These are phyloP conservation scores for Bipolaris bicolor DNA, from an alignment of 2,329 filamentous ascomycete species.

Conservation along the genomic window DNA sequence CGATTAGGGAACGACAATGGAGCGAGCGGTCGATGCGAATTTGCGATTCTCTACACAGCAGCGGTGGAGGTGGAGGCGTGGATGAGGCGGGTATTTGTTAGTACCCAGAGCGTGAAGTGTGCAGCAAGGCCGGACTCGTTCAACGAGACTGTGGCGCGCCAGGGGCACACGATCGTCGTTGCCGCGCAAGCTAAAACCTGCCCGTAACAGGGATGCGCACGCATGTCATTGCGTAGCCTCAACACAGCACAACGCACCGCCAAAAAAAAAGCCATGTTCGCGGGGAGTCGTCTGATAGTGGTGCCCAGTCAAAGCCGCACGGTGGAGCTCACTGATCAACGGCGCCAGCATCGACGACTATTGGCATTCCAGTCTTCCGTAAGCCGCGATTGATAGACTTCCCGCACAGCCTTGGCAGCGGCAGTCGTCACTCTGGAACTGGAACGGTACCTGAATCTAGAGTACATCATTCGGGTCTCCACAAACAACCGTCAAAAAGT, in stretches of 20 bases:
- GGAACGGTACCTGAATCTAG: slow-evolving; percentile 12
- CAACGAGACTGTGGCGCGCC: slow-evolving; percentile 29
- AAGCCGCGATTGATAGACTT: neutral
- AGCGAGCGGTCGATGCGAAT: neutral
- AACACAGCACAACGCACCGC: slow-evolving; percentile 3
- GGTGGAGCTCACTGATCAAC: neutral
- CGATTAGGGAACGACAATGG: slow-evolving; percentile 14
- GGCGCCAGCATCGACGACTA: neutral
- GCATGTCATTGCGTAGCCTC: slow-evolving; percentile 19
- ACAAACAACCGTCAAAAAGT: slow-evolving; percentile 14
- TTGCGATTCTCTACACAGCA: neutral
- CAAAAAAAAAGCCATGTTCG: neutral
- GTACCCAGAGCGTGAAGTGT: slow-evolving; percentile 12
- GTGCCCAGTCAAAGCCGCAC: too few species aligned
- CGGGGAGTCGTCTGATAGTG: too few species aligned
- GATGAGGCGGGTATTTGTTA: slow-evolving; percentile 4
- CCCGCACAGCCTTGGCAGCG: neutral
- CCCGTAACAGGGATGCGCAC: slow-evolving; percentile 24
- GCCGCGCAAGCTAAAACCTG: slow-evolving; percentile 29
- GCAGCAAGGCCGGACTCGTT: slow-evolving; percentile 20
- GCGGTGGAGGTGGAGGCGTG: slow-evolving; percentile 1
- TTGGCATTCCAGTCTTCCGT: neutral
- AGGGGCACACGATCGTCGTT: slow-evolving; percentile 34
- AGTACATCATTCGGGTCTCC: slow-evolving; percentile 13
- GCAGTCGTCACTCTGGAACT: neutral